Evolutionary conservation across 257 asterid species (phyloP).

Genomic region (Marsdenia floribunda): DNA sequence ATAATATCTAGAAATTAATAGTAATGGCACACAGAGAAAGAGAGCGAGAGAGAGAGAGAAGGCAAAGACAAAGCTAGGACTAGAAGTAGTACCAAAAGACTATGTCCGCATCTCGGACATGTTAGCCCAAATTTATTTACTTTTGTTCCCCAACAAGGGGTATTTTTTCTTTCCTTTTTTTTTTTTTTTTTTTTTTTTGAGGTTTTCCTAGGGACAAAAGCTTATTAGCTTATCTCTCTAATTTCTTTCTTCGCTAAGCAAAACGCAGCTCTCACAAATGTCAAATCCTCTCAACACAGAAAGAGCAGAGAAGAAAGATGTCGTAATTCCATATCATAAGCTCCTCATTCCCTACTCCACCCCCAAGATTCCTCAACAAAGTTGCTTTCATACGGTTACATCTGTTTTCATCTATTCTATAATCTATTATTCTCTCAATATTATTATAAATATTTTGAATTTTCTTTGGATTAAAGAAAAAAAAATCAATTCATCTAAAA

Average conservation of each 20-base stretch:
- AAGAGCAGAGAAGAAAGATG: neutral
- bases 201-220: neutral
- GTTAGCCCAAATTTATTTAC: slow-evolving; percentile 26
- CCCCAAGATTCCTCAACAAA: neutral
- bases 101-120: slow-evolving; percentile 23
- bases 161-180: neutral
- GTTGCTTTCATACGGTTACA: neutral
- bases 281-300: neutral
- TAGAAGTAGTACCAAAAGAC: slow-evolving; percentile 15
- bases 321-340: neutral
- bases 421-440: too few species aligned
- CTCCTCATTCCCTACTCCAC: neutral
- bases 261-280: neutral
- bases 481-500: too few species aligned
- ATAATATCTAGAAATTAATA: neutral
- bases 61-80: slow-evolving; percentile 20
- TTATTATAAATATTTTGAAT: too few species aligned
- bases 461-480: too few species aligned
- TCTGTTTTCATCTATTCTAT: neutral
- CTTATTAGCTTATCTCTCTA: neutral
- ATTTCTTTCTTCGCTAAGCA: slow-evolving; percentile 4
- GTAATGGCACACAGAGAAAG: slow-evolving; percentile 2
- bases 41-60: neutral
- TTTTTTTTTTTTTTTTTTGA: neutral
- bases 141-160: slow-evolving; percentile 28